Conservation (phyloP, 106 monocot species). For the Platanthera guangdongensis region DNA sequence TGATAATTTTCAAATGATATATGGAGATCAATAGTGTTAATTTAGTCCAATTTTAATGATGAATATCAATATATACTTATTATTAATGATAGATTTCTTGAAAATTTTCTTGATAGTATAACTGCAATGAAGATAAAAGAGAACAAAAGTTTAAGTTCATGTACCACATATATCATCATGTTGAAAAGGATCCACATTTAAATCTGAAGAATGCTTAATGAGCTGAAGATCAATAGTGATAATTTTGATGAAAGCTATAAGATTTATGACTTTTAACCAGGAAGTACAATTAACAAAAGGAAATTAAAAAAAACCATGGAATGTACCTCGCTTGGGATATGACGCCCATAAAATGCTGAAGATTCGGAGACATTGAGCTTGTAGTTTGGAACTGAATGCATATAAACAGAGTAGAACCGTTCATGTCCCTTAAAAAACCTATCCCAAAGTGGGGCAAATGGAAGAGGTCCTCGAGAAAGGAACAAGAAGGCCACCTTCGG, state of each 20-base stretch:
- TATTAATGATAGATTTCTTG: not conserved
- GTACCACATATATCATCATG: not conserved
- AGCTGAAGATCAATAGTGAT: too few relatives aligned
- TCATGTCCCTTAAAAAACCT: slow-evolving; percentile 70
- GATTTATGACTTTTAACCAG: not conserved
- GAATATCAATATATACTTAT: not conserved
- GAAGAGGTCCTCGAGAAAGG: slow-evolving; percentile 66
- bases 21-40: not conserved
- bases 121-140: not conserved
- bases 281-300: not conserved
- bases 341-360: slow-evolving; percentile 69
- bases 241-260: not conserved
- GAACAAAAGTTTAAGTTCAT: not conserved
- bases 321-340: slow-evolving; percentile 75
- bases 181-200: not conserved
- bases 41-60: not conserved
- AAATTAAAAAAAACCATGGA: not conserved
- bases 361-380: slow-evolving; percentile 51
- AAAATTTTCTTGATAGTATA: not conserved
- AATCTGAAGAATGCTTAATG: too few relatives aligned
- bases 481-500: slow-evolving; percentile 94
- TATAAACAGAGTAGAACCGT: slow-evolving; percentile 62
- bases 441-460: slow-evolving; percentile 73
- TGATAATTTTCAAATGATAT: not conserved
- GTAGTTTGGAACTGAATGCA: slow-evolving; percentile 61